A percentile compares a stretch with the other conserved stretches of the same genome.
These are phyloP conservation scores for Sporothrix euskadiensis DNA, from an alignment of 2,329 filamentous ascomycete genomes.

Conservation along the genomic window DNA sequence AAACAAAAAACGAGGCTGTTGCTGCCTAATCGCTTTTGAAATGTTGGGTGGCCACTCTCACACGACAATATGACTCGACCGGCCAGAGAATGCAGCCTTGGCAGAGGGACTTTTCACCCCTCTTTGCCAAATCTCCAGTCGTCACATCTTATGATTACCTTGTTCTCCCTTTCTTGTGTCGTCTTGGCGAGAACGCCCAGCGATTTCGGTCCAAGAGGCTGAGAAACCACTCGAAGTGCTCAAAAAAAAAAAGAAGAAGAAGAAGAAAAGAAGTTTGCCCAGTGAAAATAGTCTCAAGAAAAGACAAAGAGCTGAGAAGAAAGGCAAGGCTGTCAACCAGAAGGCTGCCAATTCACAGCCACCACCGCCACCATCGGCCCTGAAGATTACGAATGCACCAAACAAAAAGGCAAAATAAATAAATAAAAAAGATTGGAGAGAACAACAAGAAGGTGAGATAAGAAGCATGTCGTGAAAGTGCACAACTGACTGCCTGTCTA, in stretches of 20 bases:
- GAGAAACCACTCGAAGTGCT: no score
- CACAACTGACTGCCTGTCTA: not conserved
- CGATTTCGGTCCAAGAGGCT: not conserved
- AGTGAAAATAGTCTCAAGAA: not conserved
- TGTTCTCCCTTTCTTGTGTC: not conserved
- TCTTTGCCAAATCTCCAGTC: not conserved
- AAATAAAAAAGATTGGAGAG: not conserved
- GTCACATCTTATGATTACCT: not conserved
- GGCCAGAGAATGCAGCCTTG: not conserved
- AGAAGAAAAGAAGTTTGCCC: not conserved
- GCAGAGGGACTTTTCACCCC: not conserved
- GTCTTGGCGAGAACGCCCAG: conserved; percentile 1
- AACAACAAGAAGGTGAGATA: not conserved
- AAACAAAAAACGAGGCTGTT: not conserved
- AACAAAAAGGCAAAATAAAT: not conserved
- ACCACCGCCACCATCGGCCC: not conserved
- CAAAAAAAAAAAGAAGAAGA: no score
- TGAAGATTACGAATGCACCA: not conserved
- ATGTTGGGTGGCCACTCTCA: not conserved
- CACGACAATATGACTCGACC: conserved; percentile 3
- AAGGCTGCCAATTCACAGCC: not conserved
- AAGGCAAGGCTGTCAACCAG: not conserved
- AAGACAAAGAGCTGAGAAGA: not conserved
- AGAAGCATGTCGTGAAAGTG: no score
- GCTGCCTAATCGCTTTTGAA: not conserved